These are phyloP conservation scores for Wickerhamomyces ciferrii DNA, from an alignment of 805 yeast genomes.

Conservation along the genomic window DNA sequence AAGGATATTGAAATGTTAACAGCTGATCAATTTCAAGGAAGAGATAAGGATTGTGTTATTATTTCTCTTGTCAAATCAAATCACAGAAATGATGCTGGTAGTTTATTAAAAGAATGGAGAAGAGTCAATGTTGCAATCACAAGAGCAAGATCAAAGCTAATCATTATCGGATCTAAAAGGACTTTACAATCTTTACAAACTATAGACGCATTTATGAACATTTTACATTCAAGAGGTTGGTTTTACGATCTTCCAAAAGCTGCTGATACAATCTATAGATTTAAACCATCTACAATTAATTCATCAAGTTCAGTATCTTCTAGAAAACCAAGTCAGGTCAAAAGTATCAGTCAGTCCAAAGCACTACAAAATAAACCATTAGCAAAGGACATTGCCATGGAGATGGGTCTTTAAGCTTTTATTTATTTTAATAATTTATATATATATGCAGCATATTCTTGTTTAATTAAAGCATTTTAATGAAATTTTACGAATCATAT, in stretches of 20 bases:
- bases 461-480: not conserved
- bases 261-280: conserved; percentile 10
- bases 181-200: conserved; percentile 51
- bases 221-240: conserved; percentile 60
- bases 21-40: conserved; percentile 94
- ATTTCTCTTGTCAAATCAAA: conserved; percentile 88
- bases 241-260: conserved; percentile 45
- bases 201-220: conserved; percentile 52
- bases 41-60: conserved; percentile 89
- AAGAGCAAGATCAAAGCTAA: conserved; percentile 77
- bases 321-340: not conserved
- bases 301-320: not conserved
- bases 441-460: not conserved
- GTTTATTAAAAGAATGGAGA: conserved; percentile 81
- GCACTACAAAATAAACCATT: conserved; percentile 10
- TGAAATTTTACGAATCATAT: not conserved
- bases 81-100: conserved; percentile 60
- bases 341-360: conserved; percentile 7
- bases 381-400: conserved; percentile 14
- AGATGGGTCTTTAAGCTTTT: conserved; percentile 8
- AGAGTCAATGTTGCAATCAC: conserved; percentile 94
- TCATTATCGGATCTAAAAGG: conserved; percentile 72
- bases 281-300: conserved; percentile 2
- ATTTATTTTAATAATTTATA: not conserved
- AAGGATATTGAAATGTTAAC: conserved; percentile 72